These are phyloP conservation scores for Paraphaeosphaeria minitans DNA, from an alignment of 2,329 filamentous ascomycete species.

Conservation along the genomic window DNA sequence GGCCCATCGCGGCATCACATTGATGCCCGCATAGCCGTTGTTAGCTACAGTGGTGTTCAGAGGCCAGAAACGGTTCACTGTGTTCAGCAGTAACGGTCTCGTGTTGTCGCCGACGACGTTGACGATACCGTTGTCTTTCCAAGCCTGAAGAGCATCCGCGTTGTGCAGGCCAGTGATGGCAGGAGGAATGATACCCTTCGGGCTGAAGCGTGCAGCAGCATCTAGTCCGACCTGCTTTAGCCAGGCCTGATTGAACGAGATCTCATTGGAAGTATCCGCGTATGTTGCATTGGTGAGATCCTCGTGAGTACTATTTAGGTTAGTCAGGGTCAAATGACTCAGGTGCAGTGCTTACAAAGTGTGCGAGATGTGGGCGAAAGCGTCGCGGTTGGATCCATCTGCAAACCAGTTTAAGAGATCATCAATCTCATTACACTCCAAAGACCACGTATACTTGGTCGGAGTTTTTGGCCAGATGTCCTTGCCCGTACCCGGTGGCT, in stretches of 20 bases:
- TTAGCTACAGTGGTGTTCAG: constrained; percentile 56
- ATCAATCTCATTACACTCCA: constrained; percentile 57
- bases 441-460: constrained; percentile 55
- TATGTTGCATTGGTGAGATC: constrained; percentile 66
- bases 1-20: constrained; percentile 64
- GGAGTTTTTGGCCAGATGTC: constrained; percentile 50
- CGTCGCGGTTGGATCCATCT: constrained; percentile 55
- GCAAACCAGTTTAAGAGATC: constrained; percentile 61
- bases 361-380: constrained; percentile 65
- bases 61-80: constrained; percentile 60
- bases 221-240: constrained; percentile 59
- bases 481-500: constrained; percentile 46
- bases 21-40: constrained; percentile 62
- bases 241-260: constrained; percentile 66
- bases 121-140: constrained; percentile 63
- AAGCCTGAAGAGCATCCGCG: constrained; percentile 65
- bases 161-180: constrained; percentile 69
- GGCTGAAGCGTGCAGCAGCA: constrained; percentile 55
- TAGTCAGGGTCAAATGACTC: not conserved
- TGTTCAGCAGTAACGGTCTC: constrained; percentile 59
- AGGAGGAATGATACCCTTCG: constrained; percentile 64
- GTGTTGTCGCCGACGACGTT: constrained; percentile 70
- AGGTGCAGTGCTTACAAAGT: constrained; percentile 53
- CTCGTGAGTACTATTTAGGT: constrained; percentile 53
- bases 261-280: constrained; percentile 61